Evolutionary conservation across 352 stramenopile species (phyloP).

Genomic region (Globisporangium carolinianum): DNA sequence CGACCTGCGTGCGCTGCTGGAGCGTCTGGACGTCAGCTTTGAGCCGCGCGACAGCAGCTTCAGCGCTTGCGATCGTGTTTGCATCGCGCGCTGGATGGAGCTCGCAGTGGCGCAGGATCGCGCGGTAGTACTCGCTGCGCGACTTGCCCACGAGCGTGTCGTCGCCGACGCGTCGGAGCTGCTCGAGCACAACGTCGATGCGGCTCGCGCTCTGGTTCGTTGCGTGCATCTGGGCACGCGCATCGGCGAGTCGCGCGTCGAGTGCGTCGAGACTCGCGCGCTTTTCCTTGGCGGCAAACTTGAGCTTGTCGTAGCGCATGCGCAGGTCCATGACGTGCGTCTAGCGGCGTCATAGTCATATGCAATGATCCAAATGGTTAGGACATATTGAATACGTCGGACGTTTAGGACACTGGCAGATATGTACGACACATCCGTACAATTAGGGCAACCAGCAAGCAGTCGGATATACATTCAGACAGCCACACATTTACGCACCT

Average conservation of each 20-base stretch:
- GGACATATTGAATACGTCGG: neutral
- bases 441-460: too few species aligned
- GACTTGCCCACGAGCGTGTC: slow-evolving; percentile 55
- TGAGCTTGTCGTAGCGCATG: slow-evolving; percentile 66
- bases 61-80: slow-evolving; percentile 69
- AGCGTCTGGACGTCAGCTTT: slow-evolving; percentile 62
- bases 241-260: slow-evolving; percentile 57
- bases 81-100: slow-evolving; percentile 65
- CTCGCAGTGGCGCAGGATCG: slow-evolving; percentile 75
- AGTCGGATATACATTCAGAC: too few species aligned
- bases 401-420: neutral
- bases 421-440: too few species aligned
- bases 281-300: slow-evolving; percentile 56
- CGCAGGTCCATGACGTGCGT: slow-evolving; percentile 61
- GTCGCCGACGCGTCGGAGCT: slow-evolving; percentile 49
- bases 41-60: slow-evolving; percentile 50
- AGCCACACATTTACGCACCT: slow-evolving; percentile 20
- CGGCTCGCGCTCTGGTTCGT: slow-evolving; percentile 42
- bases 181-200: slow-evolving; percentile 56
- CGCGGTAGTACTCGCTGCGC: slow-evolving; percentile 76
- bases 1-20: slow-evolving; percentile 63
- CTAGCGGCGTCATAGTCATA: too few species aligned
- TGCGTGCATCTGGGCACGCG: slow-evolving; percentile 30
- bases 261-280: slow-evolving; percentile 33
- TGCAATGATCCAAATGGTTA: too few species aligned